phyloP scores from a whole-genome alignment of 768 basidiomycete genomes.

The Suillus brevipes region DNA sequence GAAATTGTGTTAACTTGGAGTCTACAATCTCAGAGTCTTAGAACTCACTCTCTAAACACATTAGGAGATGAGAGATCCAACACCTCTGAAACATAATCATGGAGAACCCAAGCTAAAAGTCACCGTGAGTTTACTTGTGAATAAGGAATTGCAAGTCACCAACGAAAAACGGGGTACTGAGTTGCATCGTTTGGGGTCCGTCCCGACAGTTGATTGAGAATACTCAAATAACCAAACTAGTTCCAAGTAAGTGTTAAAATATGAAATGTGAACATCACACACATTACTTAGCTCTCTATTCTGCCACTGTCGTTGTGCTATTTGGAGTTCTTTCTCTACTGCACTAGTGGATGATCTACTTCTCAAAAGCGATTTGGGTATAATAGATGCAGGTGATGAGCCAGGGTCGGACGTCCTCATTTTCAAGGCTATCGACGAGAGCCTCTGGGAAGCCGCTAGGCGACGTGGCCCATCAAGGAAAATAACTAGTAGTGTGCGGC shows the following conservation, averaged over 20 bases:
- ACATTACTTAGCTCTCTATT: slow-evolving; percentile 91
- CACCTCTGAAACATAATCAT: slow-evolving; percentile 74
- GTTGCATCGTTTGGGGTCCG: slow-evolving; percentile 94
- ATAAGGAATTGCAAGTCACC: slow-evolving; percentile 23
- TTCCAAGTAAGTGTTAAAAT: not conserved
- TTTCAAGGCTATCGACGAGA: slow-evolving; percentile 40
- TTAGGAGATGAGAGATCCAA: slow-evolving; percentile 63
- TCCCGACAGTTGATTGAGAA: slow-evolving; percentile 90
- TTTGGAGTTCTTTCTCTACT: slow-evolving; percentile 49
- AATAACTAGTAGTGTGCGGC: slow-evolving; percentile 81
- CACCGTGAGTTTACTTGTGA: not conserved
- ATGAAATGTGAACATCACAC: slow-evolving; percentile 22
- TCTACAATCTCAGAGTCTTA: not conserved
- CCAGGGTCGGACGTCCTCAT: not conserved
- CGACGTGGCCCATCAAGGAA: slow-evolving; percentile 72
- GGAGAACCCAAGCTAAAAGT: slow-evolving; percentile 77
- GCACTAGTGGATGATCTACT: slow-evolving; percentile 10
- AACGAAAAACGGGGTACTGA: slow-evolving; percentile 90
- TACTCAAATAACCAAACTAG: slow-evolving; percentile 86
- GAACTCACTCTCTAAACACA: slow-evolving; percentile 71
- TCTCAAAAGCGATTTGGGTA: slow-evolving; percentile 29
- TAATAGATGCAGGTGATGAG: slow-evolving; percentile 27
- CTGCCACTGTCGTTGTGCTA: slow-evolving; percentile 84
- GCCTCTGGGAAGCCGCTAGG: slow-evolving; percentile 54
- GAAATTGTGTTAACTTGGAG: not conserved